Evolutionary conservation across 768 basidiomycete species (phyloP), one percentile per base, ranked within the genome.

Genomic region (Boletus rubropictus): DNA sequence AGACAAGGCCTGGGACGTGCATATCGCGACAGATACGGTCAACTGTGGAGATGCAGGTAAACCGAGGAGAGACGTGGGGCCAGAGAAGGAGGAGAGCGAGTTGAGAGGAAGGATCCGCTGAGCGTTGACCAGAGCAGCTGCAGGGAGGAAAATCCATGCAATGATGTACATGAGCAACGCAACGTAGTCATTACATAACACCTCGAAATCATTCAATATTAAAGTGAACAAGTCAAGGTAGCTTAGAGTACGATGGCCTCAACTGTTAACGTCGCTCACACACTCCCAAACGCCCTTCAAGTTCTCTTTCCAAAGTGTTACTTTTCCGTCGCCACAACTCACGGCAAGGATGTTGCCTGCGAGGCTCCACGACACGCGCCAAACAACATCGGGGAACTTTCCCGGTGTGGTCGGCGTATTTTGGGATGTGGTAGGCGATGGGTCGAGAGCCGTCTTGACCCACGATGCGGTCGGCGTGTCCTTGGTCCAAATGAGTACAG

Each of bases 331-430:
- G 9, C 93, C 94, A 66, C 92, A 95, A 65, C 90, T 92, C 36
- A 98, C 96, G 0, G 94, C 94, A 38, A 99, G 75, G 42, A 99
- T 79, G 62, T 97, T 98, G 15, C 95, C 95, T 1, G 94, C 90
- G 21, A 97, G 77, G 54, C 90, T 94, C 96, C 96, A 99, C 37
- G 89, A 91, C 28, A 97, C 92, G n/a, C 94, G 80, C 96, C 95
- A 99, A 21, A 97, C 93, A 5, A 93, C 91, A 63, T 98, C 95
- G 2, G 91, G 89, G 72, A 98, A 98, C 64, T 87, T 92, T 20
- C 88, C 88, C 14, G 79, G 69, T 63, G 66, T 71, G 36, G 63
- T 68, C 7, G 72, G 71, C 7, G 75, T 60, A 8, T 72, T 67
- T 38, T 75, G 70, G 3, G 74, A 70, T 12, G 67, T 61, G 6